A percentile compares a stretch with the other conserved stretches of the same genome.
phyloP scores from a whole-genome alignment of 2,329 filamentous ascomycete species.

The Aspergillus phoenicis region DNA sequence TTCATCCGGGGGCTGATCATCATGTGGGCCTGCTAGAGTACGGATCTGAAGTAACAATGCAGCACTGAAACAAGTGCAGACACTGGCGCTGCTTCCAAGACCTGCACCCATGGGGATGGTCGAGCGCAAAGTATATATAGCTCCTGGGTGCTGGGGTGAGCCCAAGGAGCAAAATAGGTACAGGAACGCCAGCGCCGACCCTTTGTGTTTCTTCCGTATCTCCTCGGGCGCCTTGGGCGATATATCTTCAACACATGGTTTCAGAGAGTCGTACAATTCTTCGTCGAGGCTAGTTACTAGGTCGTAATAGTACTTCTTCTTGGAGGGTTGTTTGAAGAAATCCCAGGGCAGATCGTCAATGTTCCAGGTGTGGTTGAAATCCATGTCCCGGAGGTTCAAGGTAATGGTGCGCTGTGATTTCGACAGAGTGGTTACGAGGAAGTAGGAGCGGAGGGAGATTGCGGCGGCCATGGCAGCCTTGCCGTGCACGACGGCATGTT shows the following conservation, averaged over 20 bases:
- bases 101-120: conserved; percentile 92
- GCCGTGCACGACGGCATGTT: conserved; percentile 96
- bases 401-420: conserved; percentile 89
- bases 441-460: conserved; percentile 92
- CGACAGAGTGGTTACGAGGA: conserved; percentile 90
- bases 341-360: conserved; percentile 90
- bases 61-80: conserved; percentile 82
- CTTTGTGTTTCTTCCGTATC: conserved; percentile 79
- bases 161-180: conserved; percentile 91
- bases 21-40: conserved; percentile 84
- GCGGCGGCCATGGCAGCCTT: conserved; percentile 95
- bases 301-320: conserved; percentile 96
- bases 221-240: conserved; percentile 68
- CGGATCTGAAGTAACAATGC: conserved; percentile 86
- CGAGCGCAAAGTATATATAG: conserved; percentile 86
- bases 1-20: conserved; percentile 84
- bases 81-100: conserved; percentile 90
- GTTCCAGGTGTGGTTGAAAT: conserved; percentile 87
- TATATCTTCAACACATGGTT: conserved; percentile 74
- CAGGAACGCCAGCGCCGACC: conserved; percentile 81
- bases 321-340: conserved; percentile 73
- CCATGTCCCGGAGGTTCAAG: conserved; percentile 87
- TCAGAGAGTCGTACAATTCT: conserved; percentile 77
- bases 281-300: conserved; percentile 80
- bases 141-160: conserved; percentile 74